Evolutionary conservation across 306 rosid genomes (phyloP).

Genomic region (Prunus davidiana): DNA sequence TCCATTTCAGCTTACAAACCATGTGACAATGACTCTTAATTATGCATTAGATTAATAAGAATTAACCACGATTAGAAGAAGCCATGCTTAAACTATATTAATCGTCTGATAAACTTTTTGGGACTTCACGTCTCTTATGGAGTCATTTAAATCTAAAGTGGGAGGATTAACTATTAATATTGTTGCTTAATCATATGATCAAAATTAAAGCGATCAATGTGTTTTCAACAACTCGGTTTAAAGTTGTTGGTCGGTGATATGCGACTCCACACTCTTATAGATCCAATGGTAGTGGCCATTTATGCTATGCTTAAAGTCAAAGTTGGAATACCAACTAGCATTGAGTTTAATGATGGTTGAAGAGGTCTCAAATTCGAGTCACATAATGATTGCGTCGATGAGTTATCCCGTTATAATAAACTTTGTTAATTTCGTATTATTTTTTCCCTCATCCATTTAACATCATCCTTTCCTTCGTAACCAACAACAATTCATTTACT

Average conservation of each 20-base stretch:
- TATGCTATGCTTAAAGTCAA: no score
- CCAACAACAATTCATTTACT: neutral
- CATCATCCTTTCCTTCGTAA: no score
- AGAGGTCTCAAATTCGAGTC: no score
- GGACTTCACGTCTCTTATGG: neutral
- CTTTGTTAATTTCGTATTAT: no score
- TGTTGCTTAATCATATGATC: neutral
- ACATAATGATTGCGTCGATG: no score
- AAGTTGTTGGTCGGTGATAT: neutral
- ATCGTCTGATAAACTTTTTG: neutral
- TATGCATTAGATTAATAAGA: neutral
- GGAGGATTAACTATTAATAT: neutral
- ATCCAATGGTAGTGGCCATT: no score
- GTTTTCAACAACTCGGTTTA: neutral
- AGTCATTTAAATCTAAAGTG: conserved; percentile 1
- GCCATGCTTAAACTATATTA: neutral
- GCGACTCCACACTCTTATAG: neutral
- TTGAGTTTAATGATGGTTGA: no score
- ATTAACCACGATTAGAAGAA: neutral
- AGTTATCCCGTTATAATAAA: no score
- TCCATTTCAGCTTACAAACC: conserved; percentile 4
- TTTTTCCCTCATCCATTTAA: no score
- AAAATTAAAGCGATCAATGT: neutral
- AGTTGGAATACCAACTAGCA: no score
- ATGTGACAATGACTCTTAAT: neutral